Percentiles rank a stretch among this genome's conserved stretches.
Conservation (phyloP, 2,329 filamentous ascomycete species). For the Dactylonectria estremocensis region DNA sequence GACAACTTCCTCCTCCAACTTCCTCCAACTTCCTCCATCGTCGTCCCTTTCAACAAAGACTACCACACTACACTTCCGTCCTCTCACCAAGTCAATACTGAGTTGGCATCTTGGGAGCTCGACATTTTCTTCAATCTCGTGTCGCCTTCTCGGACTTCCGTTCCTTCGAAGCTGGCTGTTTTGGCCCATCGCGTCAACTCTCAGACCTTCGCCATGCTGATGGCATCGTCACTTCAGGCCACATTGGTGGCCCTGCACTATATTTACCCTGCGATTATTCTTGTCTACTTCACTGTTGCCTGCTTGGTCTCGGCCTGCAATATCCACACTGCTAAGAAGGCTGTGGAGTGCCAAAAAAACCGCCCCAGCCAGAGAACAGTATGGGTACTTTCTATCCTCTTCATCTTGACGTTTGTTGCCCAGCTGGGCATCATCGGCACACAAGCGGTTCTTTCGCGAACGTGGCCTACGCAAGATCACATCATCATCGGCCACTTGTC, state of each 20-base stretch:
- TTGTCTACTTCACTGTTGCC: slow-evolving; percentile 73
- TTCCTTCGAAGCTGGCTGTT: slow-evolving; percentile 4
- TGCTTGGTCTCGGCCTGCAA: slow-evolving; percentile 68
- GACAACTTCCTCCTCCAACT: not conserved
- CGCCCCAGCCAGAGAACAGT: slow-evolving; percentile 42
- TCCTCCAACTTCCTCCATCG: not conserved
- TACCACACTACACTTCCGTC: not conserved
- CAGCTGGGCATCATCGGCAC: slow-evolving; percentile 61
- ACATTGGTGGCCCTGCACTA: slow-evolving; percentile 44
- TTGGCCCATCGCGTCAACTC: slow-evolving; percentile 21
- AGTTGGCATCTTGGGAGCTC: not conserved
- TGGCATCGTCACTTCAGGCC: slow-evolving; percentile 37
- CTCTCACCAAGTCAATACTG: not conserved
- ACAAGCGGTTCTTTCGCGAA: slow-evolving; percentile 52
- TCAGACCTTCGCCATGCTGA: slow-evolving; percentile 29
- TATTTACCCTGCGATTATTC: slow-evolving; percentile 54
- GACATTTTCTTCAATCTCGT: not conserved
- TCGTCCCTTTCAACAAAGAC: not conserved
- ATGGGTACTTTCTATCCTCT: slow-evolving; percentile 61
- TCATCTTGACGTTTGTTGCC: slow-evolving; percentile 63
- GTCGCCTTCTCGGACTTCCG: not conserved
- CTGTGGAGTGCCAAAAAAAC: slow-evolving; percentile 29
- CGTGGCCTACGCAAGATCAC: slow-evolving; percentile 63
- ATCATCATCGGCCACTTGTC: slow-evolving; percentile 71
- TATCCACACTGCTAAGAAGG: slow-evolving; percentile 61